Evolutionary conservation across 768 basidiomycete genomes (phyloP).

Genomic region (Daedaleopsis sinensis): DNA sequence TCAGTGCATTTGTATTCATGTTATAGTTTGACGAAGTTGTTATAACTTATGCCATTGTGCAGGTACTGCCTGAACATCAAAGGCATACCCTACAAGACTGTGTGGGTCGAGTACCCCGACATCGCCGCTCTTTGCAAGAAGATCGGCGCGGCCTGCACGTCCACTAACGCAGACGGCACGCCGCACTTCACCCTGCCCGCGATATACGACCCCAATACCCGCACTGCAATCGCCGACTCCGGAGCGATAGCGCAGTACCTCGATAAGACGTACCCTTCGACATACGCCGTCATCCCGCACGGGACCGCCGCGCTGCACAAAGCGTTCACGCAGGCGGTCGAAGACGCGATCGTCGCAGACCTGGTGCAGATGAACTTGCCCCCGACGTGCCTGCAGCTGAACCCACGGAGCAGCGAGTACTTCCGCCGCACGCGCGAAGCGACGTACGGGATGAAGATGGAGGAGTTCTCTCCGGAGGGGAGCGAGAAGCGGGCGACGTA

Average conservation of each 20-base stretch:
- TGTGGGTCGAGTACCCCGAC: slow-evolving; percentile 56
- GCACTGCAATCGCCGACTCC: slow-evolving; percentile 28
- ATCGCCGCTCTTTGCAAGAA: slow-evolving; percentile 41
- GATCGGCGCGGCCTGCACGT: slow-evolving; percentile 40
- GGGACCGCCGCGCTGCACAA: slow-evolving; percentile 27
- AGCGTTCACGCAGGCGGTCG: not conserved
- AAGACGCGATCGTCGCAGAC: not conserved
- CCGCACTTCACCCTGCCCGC: slow-evolving; percentile 32
- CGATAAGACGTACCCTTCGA: slow-evolving; percentile 31
- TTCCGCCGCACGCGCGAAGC: slow-evolving; percentile 39
- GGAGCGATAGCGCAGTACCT: slow-evolving; percentile 32
- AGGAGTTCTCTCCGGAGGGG: slow-evolving; percentile 32
- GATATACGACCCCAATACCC: slow-evolving; percentile 33
- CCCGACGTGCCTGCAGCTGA: not conserved
- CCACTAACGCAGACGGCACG: slow-evolving; percentile 24
- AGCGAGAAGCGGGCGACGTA: slow-evolving; percentile 31
- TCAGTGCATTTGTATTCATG: too few species aligned
- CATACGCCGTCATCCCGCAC: slow-evolving; percentile 36
- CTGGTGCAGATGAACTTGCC: slow-evolving; percentile 18
- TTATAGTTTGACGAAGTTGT: too few species aligned
- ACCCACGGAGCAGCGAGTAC: slow-evolving; percentile 25
- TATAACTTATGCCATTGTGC: too few species aligned
- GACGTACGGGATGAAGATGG: slow-evolving; percentile 35
- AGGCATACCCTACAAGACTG: slow-evolving; percentile 46
- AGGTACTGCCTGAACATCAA: slow-evolving; percentile 43